Evolutionary conservation across 2,329 filamentous ascomycete genomes (phyloP), one percentile per base, ranked within the genome.

Genomic region (Colletotrichum somersetense): DNA sequence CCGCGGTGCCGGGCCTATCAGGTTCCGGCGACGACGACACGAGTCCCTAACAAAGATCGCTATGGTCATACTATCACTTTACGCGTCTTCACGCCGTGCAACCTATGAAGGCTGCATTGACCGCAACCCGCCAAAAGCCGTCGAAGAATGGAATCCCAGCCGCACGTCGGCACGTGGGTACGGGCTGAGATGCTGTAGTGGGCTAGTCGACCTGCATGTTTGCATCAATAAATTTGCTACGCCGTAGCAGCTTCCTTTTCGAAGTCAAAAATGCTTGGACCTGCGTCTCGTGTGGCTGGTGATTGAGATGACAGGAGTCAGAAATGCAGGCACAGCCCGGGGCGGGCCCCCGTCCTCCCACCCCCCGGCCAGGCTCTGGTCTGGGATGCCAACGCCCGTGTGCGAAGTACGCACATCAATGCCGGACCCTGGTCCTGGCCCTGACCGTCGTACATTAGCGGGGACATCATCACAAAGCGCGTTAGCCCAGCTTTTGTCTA

Each of bases 1-100:
- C 59, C 59, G 59, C 33, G 23, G n/a, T 69, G 69, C 53, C 69
- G 65, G 65, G 5, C 69, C 69, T 69, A 72, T 72, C 64, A 71
- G 35, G 30, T 35, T 2, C 16, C n/a, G 30, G 20, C 7, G 7
- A 23, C 44, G 64, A 38, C 50, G 35, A 52, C 68, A 71, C 57
- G 68, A 35, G 67, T 12, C 20, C 26, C n/a, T n/a, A 38, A 14
- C 23, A n/a, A 38, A 38, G n/a, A 50, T 33, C 6, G 33, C 30
- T 57, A 64, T 44, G 42, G 63, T 55, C 69, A 63, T 46, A 30
- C 30, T 50, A 46, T 58, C 59, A 55, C 33, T 53, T 68, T 59
- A 35, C 30, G 10, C 30, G 35, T 40, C 20, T 30, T 18, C 63
- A 30, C 20, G 65, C 59, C 59, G 58, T 68, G 58, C 56, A 65